Evolutionary conservation across 2,329 filamentous ascomycete genomes (phyloP).

Genomic region (Arthrobotrys entomopaga): DNA sequence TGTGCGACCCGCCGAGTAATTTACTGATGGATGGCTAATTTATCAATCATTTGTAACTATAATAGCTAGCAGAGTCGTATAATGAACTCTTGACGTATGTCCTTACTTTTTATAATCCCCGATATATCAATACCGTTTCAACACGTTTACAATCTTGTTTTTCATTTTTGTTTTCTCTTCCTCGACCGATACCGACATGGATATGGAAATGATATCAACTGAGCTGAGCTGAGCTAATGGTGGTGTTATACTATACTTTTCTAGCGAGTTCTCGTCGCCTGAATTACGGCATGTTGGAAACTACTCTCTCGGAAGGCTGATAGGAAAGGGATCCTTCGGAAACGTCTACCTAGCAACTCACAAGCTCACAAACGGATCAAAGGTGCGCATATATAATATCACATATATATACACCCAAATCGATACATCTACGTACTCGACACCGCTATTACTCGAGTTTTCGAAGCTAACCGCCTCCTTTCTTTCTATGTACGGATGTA

Average conservation of each 20-base stretch:
- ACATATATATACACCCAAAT: constrained; percentile 48
- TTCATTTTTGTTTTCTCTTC: background rate
- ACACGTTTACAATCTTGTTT: background rate
- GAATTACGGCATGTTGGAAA: constrained; percentile 94
- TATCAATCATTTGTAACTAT: constrained; percentile 13
- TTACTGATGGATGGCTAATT: constrained; percentile 7
- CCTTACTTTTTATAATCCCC: constrained; percentile 30
- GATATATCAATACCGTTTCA: constrained; percentile 27
- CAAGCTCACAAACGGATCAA: constrained; percentile 98
- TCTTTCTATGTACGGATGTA: too few species aligned
- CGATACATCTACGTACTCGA: background rate
- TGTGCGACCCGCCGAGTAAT: background rate
- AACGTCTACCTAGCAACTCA: constrained; percentile 97
- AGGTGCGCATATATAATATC: constrained; percentile 68
- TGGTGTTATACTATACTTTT: constrained; percentile 28
- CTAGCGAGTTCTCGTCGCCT: constrained; percentile 89
- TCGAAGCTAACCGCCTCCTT: too few species aligned
- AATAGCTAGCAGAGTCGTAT: constrained; percentile 95
- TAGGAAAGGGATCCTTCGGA: constrained; percentile 97
- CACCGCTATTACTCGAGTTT: too few species aligned
- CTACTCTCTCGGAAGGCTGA: constrained; percentile 88
- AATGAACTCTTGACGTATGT: constrained; percentile 89
- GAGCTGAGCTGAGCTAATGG: background rate
- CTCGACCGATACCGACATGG: background rate
- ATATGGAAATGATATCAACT: background rate